Percentiles rank a stretch among this genome's conserved stretches.
phyloP scores from a whole-genome alignment of 768 basidiomycete species.

The Naganishia onofrii region DNA sequence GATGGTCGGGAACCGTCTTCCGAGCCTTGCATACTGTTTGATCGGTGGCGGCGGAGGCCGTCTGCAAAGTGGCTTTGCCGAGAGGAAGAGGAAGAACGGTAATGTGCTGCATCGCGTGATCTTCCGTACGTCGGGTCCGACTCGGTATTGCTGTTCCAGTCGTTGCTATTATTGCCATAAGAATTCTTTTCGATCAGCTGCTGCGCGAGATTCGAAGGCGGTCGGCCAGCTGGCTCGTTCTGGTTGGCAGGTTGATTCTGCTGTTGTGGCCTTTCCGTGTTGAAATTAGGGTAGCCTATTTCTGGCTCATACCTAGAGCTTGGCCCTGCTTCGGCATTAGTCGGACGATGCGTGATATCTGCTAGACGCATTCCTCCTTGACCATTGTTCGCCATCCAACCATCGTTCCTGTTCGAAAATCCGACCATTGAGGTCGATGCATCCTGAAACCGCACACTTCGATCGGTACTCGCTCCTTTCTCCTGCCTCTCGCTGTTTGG shows the following conservation, averaged over 20 bases:
- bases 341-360: not conserved
- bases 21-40: not conserved
- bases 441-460: slow-evolving; percentile 3
- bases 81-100: not conserved
- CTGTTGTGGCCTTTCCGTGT: not conserved
- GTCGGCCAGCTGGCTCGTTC: not conserved
- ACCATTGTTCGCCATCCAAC: not conserved
- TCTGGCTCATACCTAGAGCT: not conserved
- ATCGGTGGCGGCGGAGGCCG: slow-evolving; percentile 1
- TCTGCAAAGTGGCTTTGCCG: slow-evolving; percentile 2
- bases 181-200: not conserved
- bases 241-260: not conserved
- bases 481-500: not conserved
- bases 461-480: not conserved
- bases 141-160: not conserved
- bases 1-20: slow-evolving; percentile 3
- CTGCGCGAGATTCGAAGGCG: too few relatives aligned
- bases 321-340: not conserved
- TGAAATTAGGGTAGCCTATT: not conserved
- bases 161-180: not conserved
- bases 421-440: not conserved
- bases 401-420: not conserved
- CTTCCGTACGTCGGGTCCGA: not conserved
- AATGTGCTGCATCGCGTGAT: not conserved
- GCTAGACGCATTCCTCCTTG: slow-evolving; percentile 14